Evolutionary conservation across 106 monocot genomes (phyloP), one percentile per base, ranked within the genome.

Genomic region (Dioscorea dumetorum): DNA sequence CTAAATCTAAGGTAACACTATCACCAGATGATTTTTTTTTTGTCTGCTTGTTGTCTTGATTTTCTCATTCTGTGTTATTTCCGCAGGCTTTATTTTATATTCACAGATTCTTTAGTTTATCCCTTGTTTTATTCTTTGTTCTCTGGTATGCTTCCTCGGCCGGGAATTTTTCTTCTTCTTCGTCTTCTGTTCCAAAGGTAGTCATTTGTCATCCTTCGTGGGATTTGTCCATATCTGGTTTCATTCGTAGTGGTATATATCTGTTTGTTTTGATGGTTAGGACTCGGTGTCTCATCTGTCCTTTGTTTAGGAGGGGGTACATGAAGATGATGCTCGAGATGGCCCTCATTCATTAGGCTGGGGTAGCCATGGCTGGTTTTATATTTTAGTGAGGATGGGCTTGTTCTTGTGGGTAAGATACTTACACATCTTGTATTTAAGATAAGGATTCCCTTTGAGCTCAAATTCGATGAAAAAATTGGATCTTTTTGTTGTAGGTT

Each of bases 61-160:
- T 81, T 88, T 67, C 41, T 3, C 41, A 41, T 41, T 10, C 41
- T 41, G 41, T 41, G 9, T 10, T 41, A 5, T 5, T 41, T 10
- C 41, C 41, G 41, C 79, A 95, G 95, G 95, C 95, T 50, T 73
- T 97, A 86, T 80, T 87, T 61, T 76, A 82, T 34, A 86, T 97
- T 76, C 95, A 91, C 81, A 84, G 95, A 67, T 89, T 97, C 74
- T 97, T 97, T 70, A 83, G 91, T 60, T 21, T 91, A 54, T 88
- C 88, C 50, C 88, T 97, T 75, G 69, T 92, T 61, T 15, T 79
- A 58, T 97, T 97, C 80, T 91, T 97, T 70, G 41, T 87, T 72
- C 88, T 89, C 35, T 97, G 95, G 95, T 73, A 82, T 73, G 71
- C 73, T 48, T 97, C 95, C 22, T 80, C 95, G 7, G 60, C 77